phyloP scores from a whole-genome alignment of 805 yeast species.

The Yarrowia sp. region DNA sequence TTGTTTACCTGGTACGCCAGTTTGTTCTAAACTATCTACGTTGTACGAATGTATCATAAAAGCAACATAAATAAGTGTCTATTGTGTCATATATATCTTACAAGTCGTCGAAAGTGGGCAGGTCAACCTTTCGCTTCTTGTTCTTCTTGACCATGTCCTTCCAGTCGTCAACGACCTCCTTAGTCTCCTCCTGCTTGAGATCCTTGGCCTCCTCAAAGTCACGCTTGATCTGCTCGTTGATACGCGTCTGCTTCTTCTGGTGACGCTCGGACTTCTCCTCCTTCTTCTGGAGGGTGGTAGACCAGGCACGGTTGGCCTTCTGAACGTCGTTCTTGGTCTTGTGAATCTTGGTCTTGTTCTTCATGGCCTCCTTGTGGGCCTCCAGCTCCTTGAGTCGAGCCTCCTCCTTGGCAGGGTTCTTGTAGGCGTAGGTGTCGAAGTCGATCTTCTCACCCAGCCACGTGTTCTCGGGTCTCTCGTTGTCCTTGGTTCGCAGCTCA shows the following conservation, averaged over 20 bases:
- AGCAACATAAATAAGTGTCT: conserved; percentile 12
- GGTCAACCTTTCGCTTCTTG: conserved; percentile 47
- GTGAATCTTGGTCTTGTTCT: conserved; percentile 35
- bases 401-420: conserved; percentile 62
- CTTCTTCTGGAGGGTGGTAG: conserved; percentile 61
- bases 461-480: conserved; percentile 63
- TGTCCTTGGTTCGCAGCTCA: conserved; percentile 54
- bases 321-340: conserved; percentile 41
- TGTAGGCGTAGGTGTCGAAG: conserved; percentile 64
- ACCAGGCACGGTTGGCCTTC: conserved; percentile 69
- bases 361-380: conserved; percentile 38
- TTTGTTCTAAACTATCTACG: too few relatives aligned
- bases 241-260: conserved; percentile 62
- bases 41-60: too few relatives aligned
- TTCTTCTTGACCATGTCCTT: conserved; percentile 69
- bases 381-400: conserved; percentile 59
- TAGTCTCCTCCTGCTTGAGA: conserved; percentile 38
- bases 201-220: conserved; percentile 46
- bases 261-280: conserved; percentile 62
- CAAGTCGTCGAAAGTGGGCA: conserved; percentile 35
- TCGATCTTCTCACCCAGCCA: conserved; percentile 66
- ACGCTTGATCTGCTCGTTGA: conserved; percentile 52
- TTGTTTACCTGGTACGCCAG: too few relatives aligned
- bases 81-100: conserved; percentile 23
- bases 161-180: conserved; percentile 70